Evolutionary conservation across 2,329 filamentous ascomycete genomes (phyloP).

Genomic region (Fusarium sambucinum): DNA sequence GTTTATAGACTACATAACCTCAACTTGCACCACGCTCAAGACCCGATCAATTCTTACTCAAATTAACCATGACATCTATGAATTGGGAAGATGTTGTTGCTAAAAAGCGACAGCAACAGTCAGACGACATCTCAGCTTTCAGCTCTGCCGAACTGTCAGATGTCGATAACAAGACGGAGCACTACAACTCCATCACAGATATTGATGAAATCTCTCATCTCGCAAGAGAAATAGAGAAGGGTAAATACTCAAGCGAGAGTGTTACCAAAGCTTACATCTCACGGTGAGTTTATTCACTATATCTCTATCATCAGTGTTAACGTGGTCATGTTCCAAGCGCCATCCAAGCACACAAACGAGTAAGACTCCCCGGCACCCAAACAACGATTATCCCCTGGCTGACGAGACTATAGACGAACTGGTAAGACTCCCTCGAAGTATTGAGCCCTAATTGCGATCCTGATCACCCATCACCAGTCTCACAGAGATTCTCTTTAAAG

Average conservation of each 20-base stretch:
- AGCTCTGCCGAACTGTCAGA: background rate
- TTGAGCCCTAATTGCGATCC: rapidly evolving
- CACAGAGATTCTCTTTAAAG: conserved; percentile 38
- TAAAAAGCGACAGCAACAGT: conserved; percentile 16
- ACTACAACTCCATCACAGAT: background rate
- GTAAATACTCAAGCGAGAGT: background rate
- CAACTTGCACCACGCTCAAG: too few relatives aligned
- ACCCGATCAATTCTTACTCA: background rate
- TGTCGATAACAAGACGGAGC: background rate
- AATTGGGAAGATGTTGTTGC: conserved; percentile 16
- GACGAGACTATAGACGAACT: conserved; percentile 15
- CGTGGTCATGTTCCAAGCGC: background rate
- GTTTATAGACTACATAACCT: background rate
- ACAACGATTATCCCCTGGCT: background rate
- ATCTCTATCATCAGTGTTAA: background rate
- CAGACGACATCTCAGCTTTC: conserved; percentile 8
- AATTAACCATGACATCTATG: background rate
- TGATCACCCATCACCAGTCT: background rate
- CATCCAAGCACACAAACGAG: conserved; percentile 21
- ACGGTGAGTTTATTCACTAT: background rate
- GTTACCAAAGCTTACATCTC: conserved; percentile 19
- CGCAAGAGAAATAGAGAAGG: background rate
- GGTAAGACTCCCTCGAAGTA: background rate
- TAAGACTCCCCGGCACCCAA: rapidly evolving
- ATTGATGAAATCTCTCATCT: conserved; percentile 10